phyloP scores from a whole-genome alignment of 148 eudicot genomes.

The Cornus controversa region DNA sequence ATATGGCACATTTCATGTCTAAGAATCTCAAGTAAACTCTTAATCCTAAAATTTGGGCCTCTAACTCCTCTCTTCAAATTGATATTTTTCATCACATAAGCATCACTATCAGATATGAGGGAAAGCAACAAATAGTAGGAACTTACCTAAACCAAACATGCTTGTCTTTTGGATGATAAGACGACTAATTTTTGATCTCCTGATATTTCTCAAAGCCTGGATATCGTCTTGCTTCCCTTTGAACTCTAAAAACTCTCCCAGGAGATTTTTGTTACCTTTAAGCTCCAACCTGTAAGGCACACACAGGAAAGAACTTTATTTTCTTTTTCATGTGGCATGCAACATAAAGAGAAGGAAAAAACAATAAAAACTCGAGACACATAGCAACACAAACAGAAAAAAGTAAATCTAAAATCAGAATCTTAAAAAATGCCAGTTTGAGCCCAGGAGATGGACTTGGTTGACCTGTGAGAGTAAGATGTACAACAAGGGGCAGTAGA shows the following conservation, averaged over 20 bases:
- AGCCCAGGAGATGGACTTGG: not conserved
- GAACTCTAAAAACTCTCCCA: conserved; percentile 85
- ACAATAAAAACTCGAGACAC: not conserved
- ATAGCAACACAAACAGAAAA: conserved; percentile 2
- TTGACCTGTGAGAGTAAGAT: no score
- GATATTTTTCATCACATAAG: not conserved
- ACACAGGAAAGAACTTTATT: not conserved
- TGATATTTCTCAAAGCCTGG: conserved; percentile 57
- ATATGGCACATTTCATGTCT: not conserved
- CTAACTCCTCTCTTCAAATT: not conserved
- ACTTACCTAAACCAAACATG: conserved; percentile 85
- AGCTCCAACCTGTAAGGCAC: conserved; percentile 70
- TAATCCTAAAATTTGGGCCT: not conserved
- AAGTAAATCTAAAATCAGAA: not conserved
- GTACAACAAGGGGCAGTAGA: no score
- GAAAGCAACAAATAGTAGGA: conserved; percentile 1
- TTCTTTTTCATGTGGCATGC: conserved; percentile 1
- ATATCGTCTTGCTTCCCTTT: conserved; percentile 86
- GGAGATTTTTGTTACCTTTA: conserved; percentile 57
- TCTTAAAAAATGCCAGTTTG: not conserved
- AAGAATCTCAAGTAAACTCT: not conserved
- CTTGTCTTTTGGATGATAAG: conserved; percentile 73
- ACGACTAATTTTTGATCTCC: conserved; percentile 80
- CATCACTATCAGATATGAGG: not conserved
- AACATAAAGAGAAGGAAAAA: not conserved